phyloP scores from a whole-genome alignment of 345 rosid species.

The Lepidium africanum region DNA sequence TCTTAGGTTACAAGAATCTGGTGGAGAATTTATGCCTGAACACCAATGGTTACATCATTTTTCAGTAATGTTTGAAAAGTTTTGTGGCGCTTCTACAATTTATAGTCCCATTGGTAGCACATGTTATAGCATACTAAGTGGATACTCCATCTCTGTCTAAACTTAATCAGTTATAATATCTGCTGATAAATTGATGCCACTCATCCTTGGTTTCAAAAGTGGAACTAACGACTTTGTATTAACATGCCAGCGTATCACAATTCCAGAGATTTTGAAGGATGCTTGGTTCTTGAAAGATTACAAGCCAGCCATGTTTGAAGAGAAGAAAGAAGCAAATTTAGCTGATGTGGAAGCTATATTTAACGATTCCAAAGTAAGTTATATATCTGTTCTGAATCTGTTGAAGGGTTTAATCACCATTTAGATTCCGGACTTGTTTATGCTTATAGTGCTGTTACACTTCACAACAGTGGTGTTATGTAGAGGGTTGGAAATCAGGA shows the following conservation, averaged over 20 bases:
- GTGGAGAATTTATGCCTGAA: not conserved
- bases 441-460: not conserved
- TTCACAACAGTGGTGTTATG: not conserved
- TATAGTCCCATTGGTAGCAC: not conserved
- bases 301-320: constrained; percentile 64
- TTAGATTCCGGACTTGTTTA: not conserved
- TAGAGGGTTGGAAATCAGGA: not conserved
- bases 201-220: not conserved
- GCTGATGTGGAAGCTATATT: constrained; percentile 90
- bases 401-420: not conserved
- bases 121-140: not conserved
- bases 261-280: constrained; percentile 73
- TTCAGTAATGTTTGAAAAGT: not conserved
- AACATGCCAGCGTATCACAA: constrained; percentile 66
- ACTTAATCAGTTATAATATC: not conserved
- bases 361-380: constrained; percentile 71
- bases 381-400: not conserved
- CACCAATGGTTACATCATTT: not conserved
- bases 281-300: constrained; percentile 83
- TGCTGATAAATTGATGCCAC: not conserved
- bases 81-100: not conserved
- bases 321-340: constrained; percentile 53
- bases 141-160: not conserved
- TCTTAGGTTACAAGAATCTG: not conserved
- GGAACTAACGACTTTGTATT: constrained; percentile 16